Evolutionary conservation across 306 rosid genomes (phyloP).

Genomic region (Macrotyloma uniflorum): DNA sequence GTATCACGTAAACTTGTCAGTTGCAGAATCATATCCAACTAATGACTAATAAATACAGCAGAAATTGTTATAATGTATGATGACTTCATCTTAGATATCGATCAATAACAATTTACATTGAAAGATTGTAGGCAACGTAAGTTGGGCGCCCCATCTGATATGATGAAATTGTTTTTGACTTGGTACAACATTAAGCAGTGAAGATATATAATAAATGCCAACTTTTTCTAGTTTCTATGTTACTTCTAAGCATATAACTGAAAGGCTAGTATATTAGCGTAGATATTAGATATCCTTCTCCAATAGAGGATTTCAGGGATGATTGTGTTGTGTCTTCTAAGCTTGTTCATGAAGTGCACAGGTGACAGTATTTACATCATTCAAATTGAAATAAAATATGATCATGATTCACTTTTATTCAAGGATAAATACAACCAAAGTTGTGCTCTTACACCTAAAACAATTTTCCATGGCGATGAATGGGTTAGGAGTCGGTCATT

Average conservation of each 20-base stretch:
- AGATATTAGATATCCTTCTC: neutral
- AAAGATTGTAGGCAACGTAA: no score
- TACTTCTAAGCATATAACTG: neutral
- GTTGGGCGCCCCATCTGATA: no score
- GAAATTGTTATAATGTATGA: no score
- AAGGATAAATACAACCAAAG: neutral
- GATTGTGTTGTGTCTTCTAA: neutral
- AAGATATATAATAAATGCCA: neutral
- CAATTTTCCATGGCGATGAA: neutral
- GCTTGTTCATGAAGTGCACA: slow-evolving; percentile 13
- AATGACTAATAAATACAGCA: neutral
- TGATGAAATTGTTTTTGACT: no score
- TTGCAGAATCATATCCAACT: neutral
- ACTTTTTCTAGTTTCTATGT: neutral
- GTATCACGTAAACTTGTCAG: no score
- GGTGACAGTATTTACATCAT: neutral
- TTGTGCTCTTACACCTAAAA: neutral
- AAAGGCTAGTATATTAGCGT: neutral
- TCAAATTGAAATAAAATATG: neutral
- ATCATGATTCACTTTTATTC: neutral
- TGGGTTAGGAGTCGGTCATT: neutral
- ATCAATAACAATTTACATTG: no score
- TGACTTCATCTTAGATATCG: no score
- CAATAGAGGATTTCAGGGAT: neutral
- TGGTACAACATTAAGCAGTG: neutral